Base-by-base conservation (phyloP, 106 monocot genomes). In the Hemerocallis citrina region DNA sequence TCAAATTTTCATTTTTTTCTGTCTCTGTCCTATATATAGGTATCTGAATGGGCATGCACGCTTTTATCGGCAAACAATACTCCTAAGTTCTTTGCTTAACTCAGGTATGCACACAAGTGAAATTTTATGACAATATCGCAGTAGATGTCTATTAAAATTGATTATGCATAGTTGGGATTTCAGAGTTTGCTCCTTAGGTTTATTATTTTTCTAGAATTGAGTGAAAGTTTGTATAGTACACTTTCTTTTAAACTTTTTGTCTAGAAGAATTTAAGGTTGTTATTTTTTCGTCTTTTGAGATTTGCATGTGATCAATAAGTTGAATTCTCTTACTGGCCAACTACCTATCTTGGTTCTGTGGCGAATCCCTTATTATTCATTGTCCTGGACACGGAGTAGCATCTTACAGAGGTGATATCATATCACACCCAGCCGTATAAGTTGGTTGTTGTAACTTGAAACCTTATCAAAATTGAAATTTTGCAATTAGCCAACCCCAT, bases 41-140 rank as follows among this genome's bases (percentile, higher is more conserved):
- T 99, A 92, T 72, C 68, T 92, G 35, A 78, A 99, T 71, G 88
- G 82, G 29, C 79, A 88, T 63, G 88, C 98, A 70, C 77, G 65
- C 28, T 99, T 85, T 78, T 99, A 88, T 69, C 78, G 98, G 6
- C 98, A 99, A 66, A 92, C 88, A 27, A 88, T 99, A 62, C 59
- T 99, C 8, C 61, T 92, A 59, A 70, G 88, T 60, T 85, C 85
- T 36, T 85, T 72, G 66, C 72, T 74, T 59, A 99, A 77, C 52
- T 88, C 88, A 74, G 98, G 96, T 91, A 77, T 36, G 31, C 5
- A 22, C 23, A 30, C 65, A 51, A 22, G 35, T 49, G 11, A 22
- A 19, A 17, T 12, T 64, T 10, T 36, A 13, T 46, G 17, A 31
- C 8, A 14, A 31, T 63, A 45, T 31, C 14, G 15, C 17, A 31